phyloP scores from a whole-genome alignment of 768 basidiomycete species.

The Suillus plorans region DNA sequence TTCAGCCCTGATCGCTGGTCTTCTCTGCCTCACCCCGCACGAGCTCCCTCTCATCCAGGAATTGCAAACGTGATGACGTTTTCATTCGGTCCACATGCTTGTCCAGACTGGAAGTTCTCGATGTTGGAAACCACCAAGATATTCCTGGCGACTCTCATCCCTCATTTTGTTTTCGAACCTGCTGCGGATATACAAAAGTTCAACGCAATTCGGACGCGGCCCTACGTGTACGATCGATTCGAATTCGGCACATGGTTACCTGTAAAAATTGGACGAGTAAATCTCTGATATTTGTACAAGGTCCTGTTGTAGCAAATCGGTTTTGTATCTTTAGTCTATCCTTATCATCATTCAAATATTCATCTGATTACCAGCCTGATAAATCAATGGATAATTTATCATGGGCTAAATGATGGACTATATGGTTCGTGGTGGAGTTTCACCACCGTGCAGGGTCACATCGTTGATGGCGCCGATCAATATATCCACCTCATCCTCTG shows the following conservation, averaged over 20 bases:
- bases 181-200: conserved; percentile 45
- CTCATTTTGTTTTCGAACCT: conserved; percentile 46
- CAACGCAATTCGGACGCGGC: conserved; percentile 50
- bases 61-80: conserved; percentile 54
- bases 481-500: conserved; percentile 11
- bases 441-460: conserved; percentile 2
- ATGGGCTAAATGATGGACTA: neutral
- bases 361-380: neutral
- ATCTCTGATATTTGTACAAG: conserved; percentile 1
- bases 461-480: conserved; percentile 14
- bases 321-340: conserved; percentile 4
- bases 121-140: conserved; percentile 51
- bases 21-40: conserved; percentile 36
- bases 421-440: neutral
- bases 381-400: neutral
- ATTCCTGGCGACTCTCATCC: conserved; percentile 45
- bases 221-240: conserved; percentile 44
- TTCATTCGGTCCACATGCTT: conserved; percentile 49
- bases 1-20: conserved; percentile 56
- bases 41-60: conserved; percentile 42
- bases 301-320: neutral
- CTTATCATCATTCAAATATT: neutral
- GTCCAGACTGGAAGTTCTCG: conserved; percentile 49
- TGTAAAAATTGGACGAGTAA: conserved; percentile 27
- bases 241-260: conserved; percentile 43